Evolutionary conservation across 768 basidiomycete species (phyloP), one percentile per base, ranked within the genome.

Genomic region (Hysterangium stoloniferum): DNA sequence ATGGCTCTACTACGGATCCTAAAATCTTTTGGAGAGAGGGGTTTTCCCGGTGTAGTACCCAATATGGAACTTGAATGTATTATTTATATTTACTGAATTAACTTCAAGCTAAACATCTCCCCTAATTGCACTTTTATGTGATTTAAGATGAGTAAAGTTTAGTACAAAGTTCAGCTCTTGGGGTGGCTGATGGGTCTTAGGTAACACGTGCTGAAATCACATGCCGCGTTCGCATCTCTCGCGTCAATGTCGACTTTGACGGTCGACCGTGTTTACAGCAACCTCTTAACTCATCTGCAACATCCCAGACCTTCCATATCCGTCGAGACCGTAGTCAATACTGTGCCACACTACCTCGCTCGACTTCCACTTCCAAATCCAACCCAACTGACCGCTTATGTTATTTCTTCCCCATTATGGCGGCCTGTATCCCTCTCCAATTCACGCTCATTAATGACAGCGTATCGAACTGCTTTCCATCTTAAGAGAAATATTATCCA

Each of bases 391-490:
- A 70, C 78, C 1, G 82, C 78, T 32, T 70, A 74, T 15, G 69
- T 75, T 4, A 69, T 84, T 48, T 73, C 74, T 19, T 78, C 79
- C 12, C 74, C 78, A 3, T 70, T 77, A 47, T 83, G 78, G 61
- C 66, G 46, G 17, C 42, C 20, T 24, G 12, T 38, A 29, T 68
- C 73, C 13, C 61, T 74, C 53, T 59, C 66, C 8, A 75, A 73
- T 54, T 68, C 83, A 4, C 66, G 75, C 45, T 66, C 74, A 0
- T 69, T 84, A 6, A 61, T 70, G 5, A 73, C 70, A 6, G 76
- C 79, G 15, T 82, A 81, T 59, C 71, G 80, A 25, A 77, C 83
- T 67, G 77, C 80, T 4, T 61, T 73, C 3, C 80, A 82, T 58
- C 58, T 79, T 22, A 79, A 77, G 54, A 68, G 71, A 47, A 68